Base-by-base conservation (phyloP, 176 grass and related monocot genomes). In the Zizania latifolia region DNA sequence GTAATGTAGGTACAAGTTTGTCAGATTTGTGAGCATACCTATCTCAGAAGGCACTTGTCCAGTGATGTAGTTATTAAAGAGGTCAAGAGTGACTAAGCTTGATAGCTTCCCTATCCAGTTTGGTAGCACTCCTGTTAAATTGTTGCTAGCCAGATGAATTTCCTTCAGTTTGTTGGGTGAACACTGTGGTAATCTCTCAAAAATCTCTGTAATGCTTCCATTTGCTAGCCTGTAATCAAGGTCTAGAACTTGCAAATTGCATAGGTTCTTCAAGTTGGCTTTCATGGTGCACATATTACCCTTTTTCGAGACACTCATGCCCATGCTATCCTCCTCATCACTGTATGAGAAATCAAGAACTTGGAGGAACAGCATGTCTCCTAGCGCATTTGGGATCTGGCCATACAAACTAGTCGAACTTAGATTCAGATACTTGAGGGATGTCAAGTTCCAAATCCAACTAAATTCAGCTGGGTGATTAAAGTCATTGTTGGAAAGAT, bases 371-470 rank as follows among this genome's bases (percentile, higher is more conserved):
- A 0, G 8, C 37, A 80, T 68, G 13, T 62, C 48, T 35, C 22
- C 31, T 34, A 85, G 26, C 0, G 23, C 10, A 45, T 19, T 13
- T 0, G 74, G 80, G 2, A 79, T 14, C 0, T 24, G 8, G 4
- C 74, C 68, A 1, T 30, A 22, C 16, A 79, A 19, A 3, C 0
- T 0, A 22, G 6, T 53, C 0, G 2, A 0, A 10, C 3, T 2
- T 8, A 89, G 62, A 33, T 31, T 4, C 1, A 76, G 22, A 21
- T 55, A 29, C 32, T 60, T 28, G 38, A 83, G 23, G 8, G 31
- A 34, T 31, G 59, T 65, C 5, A 86, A 22, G 33, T 80, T 57
- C 68, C 84, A 80, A 30, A 86, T 28, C 77, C 68, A 81, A 60
- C 50, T 21, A 22, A 68, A 31, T 8, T 77, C 24, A 80, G 13